Evolutionary conservation across 805 yeast species (phyloP), one percentile per base, ranked within the genome.

Genomic region (Metschnikowia colocasiae): DNA sequence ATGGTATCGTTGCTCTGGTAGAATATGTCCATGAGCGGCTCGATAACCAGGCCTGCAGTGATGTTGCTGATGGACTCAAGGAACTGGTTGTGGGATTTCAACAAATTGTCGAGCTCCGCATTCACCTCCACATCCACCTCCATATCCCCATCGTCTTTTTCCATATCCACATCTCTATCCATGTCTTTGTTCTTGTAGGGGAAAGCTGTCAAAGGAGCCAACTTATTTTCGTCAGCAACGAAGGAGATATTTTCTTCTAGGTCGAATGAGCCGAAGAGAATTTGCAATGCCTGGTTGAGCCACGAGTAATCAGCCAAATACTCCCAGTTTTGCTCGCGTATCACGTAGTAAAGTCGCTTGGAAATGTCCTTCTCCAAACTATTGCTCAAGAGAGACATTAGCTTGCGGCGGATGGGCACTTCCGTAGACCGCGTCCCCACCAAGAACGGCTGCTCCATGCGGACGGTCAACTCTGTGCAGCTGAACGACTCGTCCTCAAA

Each of bases 321-420:
- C 61, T 94, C 99, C 99, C 99, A 94, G 59, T 89, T 92, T 63
- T 94, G 99, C 58, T 94, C 98, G 32, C 92, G 73, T n/a, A 95
- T 78, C 7, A 92, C 84, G 57, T 95, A 95, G 53, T 84, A 82
- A 30, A 94, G 70, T 48, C 99, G 75, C 62, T 87, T 89, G 55
- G 80, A 79, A 20, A 90, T 75, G 54, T 87, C 90, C 43, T 73
- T 77, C 51, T 91, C 97, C 51, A 94, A 69, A 54, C 95, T 86
- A 37, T 78, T 78, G 62, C 84, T 83, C 59, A 94, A 68, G 47
- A 94, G 87, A 0, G 77, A 63, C 94, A 94, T 86, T 52, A 95
- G 76, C 54, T 81, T 83, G 48, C 80, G 76, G 42, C 99, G 79
- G 25, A 88, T 83, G 2, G 75, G 71, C 3, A 83, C 85, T 59